Evolutionary conservation across 2,329 filamentous ascomycete genomes (phyloP).

Genomic region (Alternaria infectoria): DNA sequence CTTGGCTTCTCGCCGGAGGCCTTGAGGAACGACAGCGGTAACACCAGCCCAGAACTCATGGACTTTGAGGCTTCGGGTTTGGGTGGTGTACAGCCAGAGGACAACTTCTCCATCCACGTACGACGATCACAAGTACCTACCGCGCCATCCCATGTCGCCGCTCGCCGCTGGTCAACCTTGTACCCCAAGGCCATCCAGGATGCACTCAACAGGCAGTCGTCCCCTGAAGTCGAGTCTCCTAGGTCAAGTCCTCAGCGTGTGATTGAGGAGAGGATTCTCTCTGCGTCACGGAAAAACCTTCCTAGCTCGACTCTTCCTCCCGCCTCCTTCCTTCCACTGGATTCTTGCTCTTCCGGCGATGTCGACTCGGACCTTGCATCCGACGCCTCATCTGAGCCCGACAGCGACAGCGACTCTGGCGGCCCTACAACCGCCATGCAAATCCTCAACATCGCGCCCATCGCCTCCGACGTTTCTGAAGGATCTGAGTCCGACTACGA

Average conservation of each 20-base stretch:
- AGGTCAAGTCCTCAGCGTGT: conserved; percentile 17
- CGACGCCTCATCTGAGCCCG: conserved; percentile 41
- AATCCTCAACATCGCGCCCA: conserved; percentile 34
- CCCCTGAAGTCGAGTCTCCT: conserved; percentile 8
- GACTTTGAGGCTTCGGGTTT: conserved; percentile 60
- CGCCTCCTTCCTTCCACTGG: conserved; percentile 52
- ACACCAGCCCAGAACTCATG: conserved; percentile 35
- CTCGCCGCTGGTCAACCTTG: conserved; percentile 17
- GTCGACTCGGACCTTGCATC: conserved; percentile 47
- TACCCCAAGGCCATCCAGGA: conserved; percentile 43
- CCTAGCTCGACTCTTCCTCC: conserved; percentile 54
- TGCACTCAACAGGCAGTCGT: conserved; percentile 32
- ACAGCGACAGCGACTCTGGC: conserved; percentile 6
- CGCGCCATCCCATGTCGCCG: not conserved
- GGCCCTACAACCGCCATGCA: conserved; percentile 35
- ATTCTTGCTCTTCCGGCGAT: conserved; percentile 44
- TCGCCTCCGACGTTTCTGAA: conserved; percentile 3
- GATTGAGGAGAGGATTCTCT: conserved; percentile 70
- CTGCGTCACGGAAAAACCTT: conserved; percentile 71
- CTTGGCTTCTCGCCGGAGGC: conserved; percentile 47
- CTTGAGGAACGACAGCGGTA: conserved; percentile 31
- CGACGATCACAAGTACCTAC: conserved; percentile 36
- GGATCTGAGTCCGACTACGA: conserved; percentile 29
- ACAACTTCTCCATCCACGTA: conserved; percentile 62
- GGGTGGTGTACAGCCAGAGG: conserved; percentile 65